Evolutionary conservation across 352 stramenopile genomes (phyloP).

Genomic region (Phytophthora pisi): DNA sequence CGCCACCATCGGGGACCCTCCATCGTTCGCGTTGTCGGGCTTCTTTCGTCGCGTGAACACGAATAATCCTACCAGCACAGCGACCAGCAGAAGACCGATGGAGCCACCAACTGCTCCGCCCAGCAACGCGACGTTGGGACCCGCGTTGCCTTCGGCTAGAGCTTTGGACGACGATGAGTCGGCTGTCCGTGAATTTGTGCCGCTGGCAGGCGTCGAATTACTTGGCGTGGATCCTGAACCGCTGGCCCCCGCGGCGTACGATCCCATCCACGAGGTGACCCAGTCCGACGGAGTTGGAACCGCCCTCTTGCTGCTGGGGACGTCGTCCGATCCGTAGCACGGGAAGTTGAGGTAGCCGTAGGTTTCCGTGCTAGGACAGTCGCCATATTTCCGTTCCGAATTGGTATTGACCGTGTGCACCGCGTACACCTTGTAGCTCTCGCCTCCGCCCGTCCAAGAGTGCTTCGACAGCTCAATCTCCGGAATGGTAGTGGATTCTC

Average conservation of each 20-base stretch:
- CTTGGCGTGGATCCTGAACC: not conserved
- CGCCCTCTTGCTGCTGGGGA: constrained; percentile 3
- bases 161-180: constrained; percentile 5
- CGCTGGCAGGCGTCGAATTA: not conserved
- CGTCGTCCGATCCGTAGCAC: constrained; percentile 26
- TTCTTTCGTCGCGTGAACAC: constrained; percentile 14
- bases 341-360: constrained; percentile 37
- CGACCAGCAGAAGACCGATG: constrained; percentile 22
- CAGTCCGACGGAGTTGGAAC: constrained; percentile 25
- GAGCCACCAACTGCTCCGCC: constrained; percentile 22
- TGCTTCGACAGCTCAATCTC: constrained; percentile 32
- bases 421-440: constrained; percentile 27
- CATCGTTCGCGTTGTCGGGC: constrained; percentile 9
- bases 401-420: constrained; percentile 19
- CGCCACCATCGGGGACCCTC: constrained; percentile 6
- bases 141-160: not conserved
- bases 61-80: constrained; percentile 19
- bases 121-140: constrained; percentile 17
- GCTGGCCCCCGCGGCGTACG: constrained; percentile 4
- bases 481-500: constrained; percentile 13
- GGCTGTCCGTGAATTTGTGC: not conserved
- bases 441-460: constrained; percentile 19
- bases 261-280: constrained; percentile 30
- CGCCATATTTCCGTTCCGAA: constrained; percentile 23
- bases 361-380: constrained; percentile 13